Percentiles rank a stretch among this genome's conserved stretches.
Conservation (phyloP, 2,329 filamentous ascomycete species). For the Stemphylium lycopersici region DNA sequence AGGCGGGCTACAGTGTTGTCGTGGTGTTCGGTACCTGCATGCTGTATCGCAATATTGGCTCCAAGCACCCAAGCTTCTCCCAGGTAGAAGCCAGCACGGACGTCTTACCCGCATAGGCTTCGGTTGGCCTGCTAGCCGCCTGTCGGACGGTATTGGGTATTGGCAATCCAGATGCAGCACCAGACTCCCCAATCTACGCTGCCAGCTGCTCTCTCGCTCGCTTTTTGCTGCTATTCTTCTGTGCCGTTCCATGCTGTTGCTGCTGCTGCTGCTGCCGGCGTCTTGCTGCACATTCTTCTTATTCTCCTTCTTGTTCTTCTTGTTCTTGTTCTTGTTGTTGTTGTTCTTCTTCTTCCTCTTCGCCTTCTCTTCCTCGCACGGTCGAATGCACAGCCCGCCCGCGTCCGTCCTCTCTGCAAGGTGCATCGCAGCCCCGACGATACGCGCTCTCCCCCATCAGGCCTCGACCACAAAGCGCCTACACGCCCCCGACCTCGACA, state of each 20-base stretch:
- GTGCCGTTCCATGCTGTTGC: background rate
- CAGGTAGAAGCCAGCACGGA: constrained; percentile 2
- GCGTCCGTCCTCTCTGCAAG: background rate
- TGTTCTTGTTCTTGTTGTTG: background rate
- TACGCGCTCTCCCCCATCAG: constrained; percentile 12
- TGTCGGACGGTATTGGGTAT: constrained; percentile 11
- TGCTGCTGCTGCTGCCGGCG: background rate
- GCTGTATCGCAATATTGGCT: constrained; percentile 19
- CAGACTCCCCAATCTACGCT: constrained; percentile 2
- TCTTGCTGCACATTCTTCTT: background rate
- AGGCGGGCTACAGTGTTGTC: background rate
- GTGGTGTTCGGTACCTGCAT: constrained; percentile 17
- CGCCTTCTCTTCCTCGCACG: background rate
- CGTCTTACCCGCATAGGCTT: constrained; percentile 17
- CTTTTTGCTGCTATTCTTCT: background rate
- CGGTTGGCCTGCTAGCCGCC: constrained; percentile 21
- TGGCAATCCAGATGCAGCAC: constrained; percentile 6
- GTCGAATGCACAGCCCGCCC: constrained; percentile 5
- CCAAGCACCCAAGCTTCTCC: constrained; percentile 2
- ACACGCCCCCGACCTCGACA: constrained; percentile 4
- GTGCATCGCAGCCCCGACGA: constrained; percentile 10
- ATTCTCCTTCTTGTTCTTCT: background rate
- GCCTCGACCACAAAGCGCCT: constrained; percentile 21
- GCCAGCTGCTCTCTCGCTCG: background rate
- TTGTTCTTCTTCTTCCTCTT: background rate